Evolutionary conservation across 1,284 basidiomycete genomes (phyloP).

Genomic region (Agroathelia rolfsii): DNA sequence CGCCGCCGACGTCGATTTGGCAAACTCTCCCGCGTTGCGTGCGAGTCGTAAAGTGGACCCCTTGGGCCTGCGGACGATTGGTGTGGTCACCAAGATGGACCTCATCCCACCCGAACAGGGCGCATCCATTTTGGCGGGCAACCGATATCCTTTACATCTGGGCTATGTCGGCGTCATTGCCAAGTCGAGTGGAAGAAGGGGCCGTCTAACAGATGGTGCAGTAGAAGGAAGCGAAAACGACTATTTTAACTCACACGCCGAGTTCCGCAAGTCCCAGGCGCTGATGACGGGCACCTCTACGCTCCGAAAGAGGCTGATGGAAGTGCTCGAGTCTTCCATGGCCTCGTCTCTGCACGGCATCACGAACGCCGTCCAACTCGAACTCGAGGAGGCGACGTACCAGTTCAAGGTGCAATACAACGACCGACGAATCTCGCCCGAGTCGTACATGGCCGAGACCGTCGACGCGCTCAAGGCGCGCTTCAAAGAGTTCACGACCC

Average conservation of each 20-base stretch:
- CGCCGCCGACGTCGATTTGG: conserved; percentile 95
- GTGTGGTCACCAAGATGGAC: conserved; percentile 99
- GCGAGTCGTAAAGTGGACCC: conserved; percentile 94
- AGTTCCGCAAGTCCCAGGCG: conserved; percentile 63
- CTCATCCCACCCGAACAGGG: conserved; percentile 83
- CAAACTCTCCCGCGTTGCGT: conserved; percentile 92
- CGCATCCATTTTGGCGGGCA: conserved; percentile 74
- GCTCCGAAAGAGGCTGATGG: conserved; percentile 84
- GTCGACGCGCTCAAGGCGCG: conserved; percentile 87
- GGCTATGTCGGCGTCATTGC: conserved; percentile 98
- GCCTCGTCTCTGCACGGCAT: conserved; percentile 91
- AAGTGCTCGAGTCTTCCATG: conserved; percentile 96
- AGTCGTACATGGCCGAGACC: conserved; percentile 96
- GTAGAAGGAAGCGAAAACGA: conserved; percentile 68
- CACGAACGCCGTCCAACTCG: conserved; percentile 92
- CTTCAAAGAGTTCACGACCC: conserved; percentile 79
- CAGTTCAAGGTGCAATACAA: conserved; percentile 99
- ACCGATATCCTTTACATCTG: conserved; percentile 93
- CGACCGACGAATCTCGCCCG: conserved; percentile 87
- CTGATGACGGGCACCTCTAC: conserved; percentile 88
- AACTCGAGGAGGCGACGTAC: conserved; percentile 93
- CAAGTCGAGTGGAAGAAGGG: conserved; percentile 52
- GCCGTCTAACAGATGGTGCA: conserved; percentile 34
- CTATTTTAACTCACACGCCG: conserved; percentile 69
- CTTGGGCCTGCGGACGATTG: conserved; percentile 89